These are phyloP conservation scores for Populus ilicifolia DNA, from an alignment of 345 rosid species.

Conservation along the genomic window DNA sequence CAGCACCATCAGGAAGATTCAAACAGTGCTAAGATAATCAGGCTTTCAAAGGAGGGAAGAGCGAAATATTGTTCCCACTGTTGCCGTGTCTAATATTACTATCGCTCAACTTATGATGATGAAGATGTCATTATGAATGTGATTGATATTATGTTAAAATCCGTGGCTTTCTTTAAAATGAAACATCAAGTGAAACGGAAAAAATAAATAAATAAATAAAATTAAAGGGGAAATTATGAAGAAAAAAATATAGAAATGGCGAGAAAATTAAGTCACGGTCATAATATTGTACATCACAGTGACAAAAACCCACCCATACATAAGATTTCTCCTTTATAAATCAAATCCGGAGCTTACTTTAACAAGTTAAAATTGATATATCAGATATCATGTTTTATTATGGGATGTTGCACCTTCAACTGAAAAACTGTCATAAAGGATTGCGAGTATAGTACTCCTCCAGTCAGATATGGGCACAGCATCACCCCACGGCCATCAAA, in stretches of 20 bases:
- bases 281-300: neutral
- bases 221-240: neutral
- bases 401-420: constrained; percentile 3
- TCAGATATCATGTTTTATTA: neutral
- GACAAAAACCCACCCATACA: neutral
- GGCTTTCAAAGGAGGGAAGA: too few relatives aligned
- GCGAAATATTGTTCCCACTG: too few relatives aligned
- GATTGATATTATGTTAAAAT: too few relatives aligned
- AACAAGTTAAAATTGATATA: neutral
- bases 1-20: too few relatives aligned
- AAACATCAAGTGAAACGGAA: neutral
- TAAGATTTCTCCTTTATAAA: neutral
- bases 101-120: too few relatives aligned
- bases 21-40: too few relatives aligned
- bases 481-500: neutral
- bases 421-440: neutral
- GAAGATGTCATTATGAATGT: too few relatives aligned
- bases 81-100: too few relatives aligned
- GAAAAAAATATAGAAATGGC: neutral
- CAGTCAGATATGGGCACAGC: neutral
- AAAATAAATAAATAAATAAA: neutral
- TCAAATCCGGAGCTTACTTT: too few relatives aligned
- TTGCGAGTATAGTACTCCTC: neutral
- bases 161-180: neutral
- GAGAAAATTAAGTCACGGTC: neutral